These are phyloP conservation scores for Moniliophthora roreri DNA, from an alignment of 1,284 basidiomycete genomes.

Conservation along the genomic window DNA sequence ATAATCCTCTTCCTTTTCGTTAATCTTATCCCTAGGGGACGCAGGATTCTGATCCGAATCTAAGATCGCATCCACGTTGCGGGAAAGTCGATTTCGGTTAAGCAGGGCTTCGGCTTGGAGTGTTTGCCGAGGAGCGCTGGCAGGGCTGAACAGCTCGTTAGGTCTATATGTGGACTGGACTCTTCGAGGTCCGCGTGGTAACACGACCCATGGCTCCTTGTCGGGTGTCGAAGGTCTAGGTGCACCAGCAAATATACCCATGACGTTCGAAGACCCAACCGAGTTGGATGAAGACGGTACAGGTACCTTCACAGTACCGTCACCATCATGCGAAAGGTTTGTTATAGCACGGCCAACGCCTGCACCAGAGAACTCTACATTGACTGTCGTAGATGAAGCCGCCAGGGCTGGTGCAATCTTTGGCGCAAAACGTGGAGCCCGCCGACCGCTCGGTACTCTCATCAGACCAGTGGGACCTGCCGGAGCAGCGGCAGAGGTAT, in stretches of 20 bases:
- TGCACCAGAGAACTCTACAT: constrained; percentile 86
- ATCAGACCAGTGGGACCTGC: constrained; percentile 8
- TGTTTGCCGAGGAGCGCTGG: not conserved
- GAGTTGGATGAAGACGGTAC: constrained; percentile 8
- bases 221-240: constrained; percentile 37
- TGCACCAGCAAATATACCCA: constrained; percentile 87
- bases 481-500: constrained; percentile 2
- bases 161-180: constrained; percentile 29
- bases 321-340: constrained; percentile 19
- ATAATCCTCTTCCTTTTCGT: constrained; percentile 38
- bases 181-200: constrained; percentile 46
- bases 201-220: constrained; percentile 65
- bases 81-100: constrained; percentile 40
- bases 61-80: constrained; percentile 77
- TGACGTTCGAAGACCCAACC: constrained; percentile 38
- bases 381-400: constrained; percentile 86
- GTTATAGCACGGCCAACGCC: constrained; percentile 77
- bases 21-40: constrained; percentile 26
- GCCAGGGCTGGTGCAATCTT: constrained; percentile 82
- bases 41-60: constrained; percentile 46
- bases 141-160: constrained; percentile 24
- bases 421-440: constrained; percentile 41
- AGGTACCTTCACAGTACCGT: not conserved
- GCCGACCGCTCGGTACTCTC: constrained; percentile 14
- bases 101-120: not conserved